A percentile compares a stretch with the other conserved stretches of the same genome.
Conservation (phyloP, 805 yeast species). For the Metschnikowia gruessii region DNA sequence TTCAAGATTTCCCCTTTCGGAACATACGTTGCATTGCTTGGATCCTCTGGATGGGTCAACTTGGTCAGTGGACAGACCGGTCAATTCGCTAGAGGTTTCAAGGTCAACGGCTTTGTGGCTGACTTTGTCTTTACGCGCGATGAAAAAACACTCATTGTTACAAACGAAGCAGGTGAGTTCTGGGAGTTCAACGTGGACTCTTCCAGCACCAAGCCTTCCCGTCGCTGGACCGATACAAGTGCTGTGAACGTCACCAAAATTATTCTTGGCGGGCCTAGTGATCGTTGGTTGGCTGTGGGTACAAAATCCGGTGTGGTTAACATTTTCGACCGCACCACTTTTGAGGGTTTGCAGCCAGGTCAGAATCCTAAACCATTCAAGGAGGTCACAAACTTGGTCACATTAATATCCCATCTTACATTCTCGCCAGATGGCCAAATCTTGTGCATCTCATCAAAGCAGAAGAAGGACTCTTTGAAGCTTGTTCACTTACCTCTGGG, state of each 20-base stretch:
- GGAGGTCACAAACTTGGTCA: constrained; percentile 73
- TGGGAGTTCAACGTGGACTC: constrained; percentile 66
- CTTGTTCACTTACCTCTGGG: constrained; percentile 86
- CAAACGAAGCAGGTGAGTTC: constrained; percentile 79
- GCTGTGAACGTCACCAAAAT: constrained; percentile 81
- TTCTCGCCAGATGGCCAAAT: constrained; percentile 90
- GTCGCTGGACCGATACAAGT: constrained; percentile 82
- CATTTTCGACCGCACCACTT: constrained; percentile 60
- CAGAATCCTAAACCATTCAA: constrained; percentile 52
- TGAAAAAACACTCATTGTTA: constrained; percentile 45
- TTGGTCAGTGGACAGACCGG: constrained; percentile 72
- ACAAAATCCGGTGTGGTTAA: constrained; percentile 85
- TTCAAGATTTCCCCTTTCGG: constrained; percentile 79
- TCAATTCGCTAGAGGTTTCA: constrained; percentile 84
- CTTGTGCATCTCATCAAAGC: constrained; percentile 79
- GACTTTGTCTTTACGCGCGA: constrained; percentile 70
- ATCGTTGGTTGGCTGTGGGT: constrained; percentile 88
- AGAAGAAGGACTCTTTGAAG: constrained; percentile 79
- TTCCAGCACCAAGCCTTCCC: constrained; percentile 32
- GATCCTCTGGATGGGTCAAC: constrained; percentile 90
- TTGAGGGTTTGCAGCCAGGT: constrained; percentile 6
- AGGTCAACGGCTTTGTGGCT: constrained; percentile 80
- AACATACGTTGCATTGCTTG: constrained; percentile 66
- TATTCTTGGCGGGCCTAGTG: constrained; percentile 64
- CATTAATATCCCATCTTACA: constrained; percentile 67